Evolutionary conservation across 176 grass and related monocot species (phyloP).

Genomic region (Carex pumila): DNA sequence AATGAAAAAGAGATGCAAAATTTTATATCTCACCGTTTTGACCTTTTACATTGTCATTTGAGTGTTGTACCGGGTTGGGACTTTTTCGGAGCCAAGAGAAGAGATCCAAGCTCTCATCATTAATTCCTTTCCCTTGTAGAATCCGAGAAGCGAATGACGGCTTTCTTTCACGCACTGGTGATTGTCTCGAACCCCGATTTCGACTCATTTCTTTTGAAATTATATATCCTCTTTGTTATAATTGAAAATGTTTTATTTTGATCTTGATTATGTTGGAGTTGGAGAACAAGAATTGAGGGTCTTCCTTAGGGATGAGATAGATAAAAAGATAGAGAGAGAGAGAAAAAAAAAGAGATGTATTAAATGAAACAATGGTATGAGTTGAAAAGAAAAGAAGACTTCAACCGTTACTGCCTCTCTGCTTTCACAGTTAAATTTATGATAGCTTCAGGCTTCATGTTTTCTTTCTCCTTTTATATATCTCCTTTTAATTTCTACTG

Average conservation of each 20-base stretch:
- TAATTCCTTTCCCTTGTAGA: constrained; percentile 18
- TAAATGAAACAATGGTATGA: neutral
- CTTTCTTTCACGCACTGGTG: constrained; percentile 1
- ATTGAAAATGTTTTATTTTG: neutral
- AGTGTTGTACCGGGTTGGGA: neutral
- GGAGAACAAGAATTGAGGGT: neutral
- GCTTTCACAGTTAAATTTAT: constrained; percentile 17
- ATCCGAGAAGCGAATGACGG: neutral
- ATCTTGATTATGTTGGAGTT: neutral
- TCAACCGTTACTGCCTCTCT: constrained; percentile 12
- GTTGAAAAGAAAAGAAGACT: constrained; percentile 4
- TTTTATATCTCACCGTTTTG: neutral
- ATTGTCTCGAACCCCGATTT: constrained; percentile 10
- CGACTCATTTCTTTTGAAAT: neutral
- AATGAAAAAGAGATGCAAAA: neutral
- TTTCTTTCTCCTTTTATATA: neutral
- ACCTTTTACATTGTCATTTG: neutral
- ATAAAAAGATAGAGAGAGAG: neutral
- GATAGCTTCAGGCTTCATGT: neutral
- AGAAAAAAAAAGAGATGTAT: neutral
- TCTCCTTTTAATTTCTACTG: neutral
- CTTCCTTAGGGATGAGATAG: neutral
- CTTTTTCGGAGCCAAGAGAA: constrained; percentile 18
- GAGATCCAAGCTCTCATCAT: constrained; percentile 19
- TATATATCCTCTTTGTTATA: neutral